Evolutionary conservation across 2,329 filamentous ascomycete genomes (phyloP).

Genomic region (Penicillium sp.): DNA sequence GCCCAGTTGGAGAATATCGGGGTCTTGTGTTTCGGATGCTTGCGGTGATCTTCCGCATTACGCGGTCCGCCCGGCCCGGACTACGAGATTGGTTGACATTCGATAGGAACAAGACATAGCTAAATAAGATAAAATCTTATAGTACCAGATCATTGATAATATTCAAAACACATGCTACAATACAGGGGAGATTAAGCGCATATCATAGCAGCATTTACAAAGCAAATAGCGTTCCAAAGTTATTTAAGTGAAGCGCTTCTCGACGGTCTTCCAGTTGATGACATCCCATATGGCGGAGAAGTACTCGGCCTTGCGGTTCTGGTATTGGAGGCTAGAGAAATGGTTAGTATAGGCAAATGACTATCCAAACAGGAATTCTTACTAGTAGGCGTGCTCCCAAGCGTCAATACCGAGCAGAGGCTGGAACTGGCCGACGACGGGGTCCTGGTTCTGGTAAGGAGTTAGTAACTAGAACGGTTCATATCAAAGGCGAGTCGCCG

Average conservation of each 20-base stretch:
- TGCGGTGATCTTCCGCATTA: slow-evolving; percentile 2
- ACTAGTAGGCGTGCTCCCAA: slow-evolving; percentile 95
- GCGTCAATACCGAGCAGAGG: slow-evolving; percentile 88
- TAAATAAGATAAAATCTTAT: neutral
- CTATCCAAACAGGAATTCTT: slow-evolving; percentile 25
- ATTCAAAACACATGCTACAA: slow-evolving; percentile 16
- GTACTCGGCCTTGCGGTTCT: slow-evolving; percentile 97
- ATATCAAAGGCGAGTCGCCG: neutral
- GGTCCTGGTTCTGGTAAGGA: slow-evolving; percentile 69
- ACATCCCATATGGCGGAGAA: slow-evolving; percentile 93
- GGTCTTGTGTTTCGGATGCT: slow-evolving; percentile 4
- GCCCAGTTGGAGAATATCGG: slow-evolving; percentile 1
- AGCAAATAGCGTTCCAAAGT: neutral
- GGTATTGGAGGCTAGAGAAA: slow-evolving; percentile 69
- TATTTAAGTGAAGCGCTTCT: slow-evolving; percentile 65
- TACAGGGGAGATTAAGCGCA: slow-evolving; percentile 12
- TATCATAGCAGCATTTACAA: slow-evolving; percentile 9
- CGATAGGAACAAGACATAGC: neutral
- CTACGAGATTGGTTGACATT: neutral
- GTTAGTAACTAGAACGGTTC: slow-evolving; percentile 3
- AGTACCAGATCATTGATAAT: neutral
- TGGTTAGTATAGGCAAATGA: slow-evolving; percentile 17
- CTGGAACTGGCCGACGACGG: slow-evolving; percentile 76
- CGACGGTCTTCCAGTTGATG: slow-evolving; percentile 90
- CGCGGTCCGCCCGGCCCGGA: slow-evolving; percentile 11